Evolutionary conservation across 768 basidiomycete species (phyloP), one percentile per base, ranked within the genome.

Genomic region (Auricularia sp.): DNA sequence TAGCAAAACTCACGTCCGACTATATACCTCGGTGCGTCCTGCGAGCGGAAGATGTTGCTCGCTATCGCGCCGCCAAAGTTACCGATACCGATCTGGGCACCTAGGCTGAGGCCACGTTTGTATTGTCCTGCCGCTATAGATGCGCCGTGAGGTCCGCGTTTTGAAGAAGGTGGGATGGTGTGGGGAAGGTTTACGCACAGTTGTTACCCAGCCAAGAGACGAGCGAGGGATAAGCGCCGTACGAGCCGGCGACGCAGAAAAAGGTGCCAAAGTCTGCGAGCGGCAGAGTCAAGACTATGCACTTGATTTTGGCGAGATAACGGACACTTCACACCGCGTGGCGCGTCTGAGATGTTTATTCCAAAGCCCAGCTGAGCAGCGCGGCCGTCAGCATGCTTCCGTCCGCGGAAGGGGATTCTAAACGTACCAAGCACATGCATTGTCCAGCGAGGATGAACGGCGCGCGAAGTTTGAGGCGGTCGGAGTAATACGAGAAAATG

Each of bases 31-130:
- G 88, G 88, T 3, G 77, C 74, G 69, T 89, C 88, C 67, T 78
- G 76, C 0, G 80, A 67, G 13, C 85, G 79, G 71, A 83, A 90
- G 5, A 89, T 82, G 67, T 85, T 87, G 5, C 80, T 78, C 2
- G 86, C 83, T 63, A 89, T 83, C 0, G 83, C 84, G 1, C 86
- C 87, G 35, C 81, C 75, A 66, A 88, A 82, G 69, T 88, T 87
- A 0, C 85, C 87, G n/a, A 87, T 78, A 5, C 85, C 84, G 36
- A 88, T 84, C 21, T 88, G 84, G 33, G 88, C 63, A 0, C 85
- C 86, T 81, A 89, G 83, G 3, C 84, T 86, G 13, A 86, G 76
- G 14, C 74, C 87, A 3, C 88, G 86, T 70, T 89, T 90, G 71
- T 85, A 88, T 65, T 87, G 85, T 0, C 88, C 88, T 0, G 81